phyloP scores from a whole-genome alignment of 345 rosid genomes.

The Gossypium sturtianum region DNA sequence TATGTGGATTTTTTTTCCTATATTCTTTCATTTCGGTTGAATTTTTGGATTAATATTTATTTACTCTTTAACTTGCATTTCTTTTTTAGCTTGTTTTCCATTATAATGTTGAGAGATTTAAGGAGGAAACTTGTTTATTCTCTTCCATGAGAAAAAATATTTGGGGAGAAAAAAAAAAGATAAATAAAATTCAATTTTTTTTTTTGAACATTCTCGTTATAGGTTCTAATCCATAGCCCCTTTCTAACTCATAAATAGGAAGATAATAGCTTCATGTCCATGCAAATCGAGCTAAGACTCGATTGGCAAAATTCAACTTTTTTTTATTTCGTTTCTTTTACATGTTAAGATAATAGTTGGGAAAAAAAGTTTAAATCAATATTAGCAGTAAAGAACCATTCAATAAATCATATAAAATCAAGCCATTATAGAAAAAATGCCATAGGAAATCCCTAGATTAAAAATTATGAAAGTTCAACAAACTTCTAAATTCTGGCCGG shows the following conservation, averaged over 20 bases:
- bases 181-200: constrained; percentile 30
- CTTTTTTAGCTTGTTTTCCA: constrained; percentile 12
- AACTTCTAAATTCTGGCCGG: neutral
- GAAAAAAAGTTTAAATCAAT: too few species aligned
- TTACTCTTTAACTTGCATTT: neutral
- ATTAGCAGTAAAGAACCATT: too few species aligned
- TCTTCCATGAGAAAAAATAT: neutral
- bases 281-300: too few species aligned
- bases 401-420: too few species aligned
- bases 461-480: neutral
- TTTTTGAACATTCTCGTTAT: constrained; percentile 21
- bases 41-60: neutral
- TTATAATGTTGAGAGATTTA: constrained; percentile 7
- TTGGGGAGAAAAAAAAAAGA: neutral
- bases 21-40: neutral
- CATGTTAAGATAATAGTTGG: neutral
- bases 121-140: neutral
- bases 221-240: too few species aligned
- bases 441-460: too few species aligned
- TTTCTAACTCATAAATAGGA: too few species aligned
- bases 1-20: neutral
- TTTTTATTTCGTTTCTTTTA: neutral
- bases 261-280: too few species aligned
- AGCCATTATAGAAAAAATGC: too few species aligned
- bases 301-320: too few species aligned